A percentile compares a stretch with the other conserved stretches of the same genome.
Conservation (phyloP, 148 eudicot species). For the Persicaria maculosa region DNA sequence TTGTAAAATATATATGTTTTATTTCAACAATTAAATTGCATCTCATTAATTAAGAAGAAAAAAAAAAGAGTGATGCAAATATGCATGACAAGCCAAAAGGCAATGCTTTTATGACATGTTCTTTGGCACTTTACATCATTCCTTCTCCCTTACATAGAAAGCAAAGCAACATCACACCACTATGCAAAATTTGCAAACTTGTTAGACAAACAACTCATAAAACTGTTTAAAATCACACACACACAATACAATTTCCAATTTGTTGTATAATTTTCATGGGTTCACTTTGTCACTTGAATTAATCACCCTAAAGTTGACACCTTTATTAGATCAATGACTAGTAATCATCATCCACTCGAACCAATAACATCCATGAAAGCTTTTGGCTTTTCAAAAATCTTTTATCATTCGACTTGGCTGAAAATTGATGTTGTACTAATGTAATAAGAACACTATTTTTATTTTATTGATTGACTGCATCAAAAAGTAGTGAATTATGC, state of each 20-base stretch:
- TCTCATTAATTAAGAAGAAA: not conserved
- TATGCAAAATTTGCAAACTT: not conserved
- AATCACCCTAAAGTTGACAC: not conserved
- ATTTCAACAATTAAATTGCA: not conserved
- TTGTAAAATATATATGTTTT: not conserved
- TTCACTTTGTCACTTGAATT: too few relatives aligned
- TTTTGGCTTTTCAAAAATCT: too few relatives aligned
- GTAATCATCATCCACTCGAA: too few relatives aligned
- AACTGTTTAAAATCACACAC: not conserved
- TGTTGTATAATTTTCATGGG: too few relatives aligned
- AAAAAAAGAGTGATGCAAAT: not conserved
- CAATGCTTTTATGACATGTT: not conserved
- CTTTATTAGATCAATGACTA: not conserved
- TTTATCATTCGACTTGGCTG: too few relatives aligned
- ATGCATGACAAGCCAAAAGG: not conserved
- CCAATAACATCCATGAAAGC: too few relatives aligned
- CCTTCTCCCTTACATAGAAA: not conserved
- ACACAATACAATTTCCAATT: not conserved
- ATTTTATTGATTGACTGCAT: not conserved
- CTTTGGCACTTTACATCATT: not conserved
- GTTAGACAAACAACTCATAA: not conserved
- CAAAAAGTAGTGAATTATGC: not conserved
- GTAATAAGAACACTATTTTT: not conserved
- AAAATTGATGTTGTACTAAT: not conserved
- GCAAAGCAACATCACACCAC: not conserved